Base-by-base conservation (phyloP, 2,329 filamentous ascomycete genomes). In the Cercospora sesami region DNA sequence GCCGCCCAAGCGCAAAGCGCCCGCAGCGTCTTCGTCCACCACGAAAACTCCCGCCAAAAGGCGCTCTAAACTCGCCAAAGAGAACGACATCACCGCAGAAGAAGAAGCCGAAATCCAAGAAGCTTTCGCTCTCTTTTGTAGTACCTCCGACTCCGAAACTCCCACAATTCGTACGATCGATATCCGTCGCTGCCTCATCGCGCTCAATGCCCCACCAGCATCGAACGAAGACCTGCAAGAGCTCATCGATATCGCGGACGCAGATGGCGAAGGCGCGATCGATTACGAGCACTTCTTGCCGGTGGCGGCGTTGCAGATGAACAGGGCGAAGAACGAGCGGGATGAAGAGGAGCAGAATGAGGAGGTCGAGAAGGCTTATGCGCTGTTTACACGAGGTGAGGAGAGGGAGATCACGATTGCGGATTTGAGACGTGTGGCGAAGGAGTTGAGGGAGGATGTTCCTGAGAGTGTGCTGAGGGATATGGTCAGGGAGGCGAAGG, bases 401-500 rank as follows among this genome's bases (percentile, higher is more conserved):
- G 78, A 83, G 21, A 83, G 86, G 2, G 87, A 87, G n/a, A 96
- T 99, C 72, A 95, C 91, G 1, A 76, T 98, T 30, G 86, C 86
- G 16, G 91, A 96, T 80, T 81, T 99, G 77, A 87, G 88, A 76
- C 85, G 90, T 75, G 90, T 97, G 64, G 93, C 94, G 51, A 88
- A 87, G 73, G 87, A 92, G 74, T 81, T 99, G 74, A 92, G 93
- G 80, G 93, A 97, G 80, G 92, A 89, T 62, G 89, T 96, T 26
- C 87, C 88, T 68, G 95, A 98, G 75, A 90, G 92, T 60, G 81
- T 96, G 76, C 82, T 99, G 76, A 88, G 87, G 81, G 93, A 97
- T 82, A 99, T 99, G 95, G 90, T 99, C 67, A 83, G 93, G 60
- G 94, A 98, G 83, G 95, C 94, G 60, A 97, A 96, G 79, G 92